Percentiles rank a stretch among this genome's conserved stretches.
These are phyloP conservation scores for Noccaea caerulescens DNA, from an alignment of 345 rosid species.

Conservation along the genomic window DNA sequence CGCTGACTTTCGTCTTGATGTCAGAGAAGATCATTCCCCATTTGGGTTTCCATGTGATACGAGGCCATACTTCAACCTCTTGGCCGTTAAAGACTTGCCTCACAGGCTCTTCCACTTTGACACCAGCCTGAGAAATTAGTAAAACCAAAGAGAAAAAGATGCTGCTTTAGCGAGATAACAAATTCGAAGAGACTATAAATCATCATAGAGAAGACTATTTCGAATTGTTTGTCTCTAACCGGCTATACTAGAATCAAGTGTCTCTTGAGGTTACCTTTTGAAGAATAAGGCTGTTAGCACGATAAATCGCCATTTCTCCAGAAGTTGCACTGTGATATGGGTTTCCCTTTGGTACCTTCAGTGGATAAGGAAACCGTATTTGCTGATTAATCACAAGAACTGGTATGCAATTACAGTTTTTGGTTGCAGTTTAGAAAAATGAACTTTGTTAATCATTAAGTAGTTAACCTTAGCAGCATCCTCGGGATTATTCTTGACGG, in stretches of 20 bases:
- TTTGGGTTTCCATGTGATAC: constrained; percentile 79
- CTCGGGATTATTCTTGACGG: constrained; percentile 90
- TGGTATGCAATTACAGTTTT: neutral
- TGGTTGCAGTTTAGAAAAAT: neutral
- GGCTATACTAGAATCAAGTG: neutral
- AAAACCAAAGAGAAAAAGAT: constrained; percentile 21
- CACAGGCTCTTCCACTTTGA: constrained; percentile 69
- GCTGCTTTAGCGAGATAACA: constrained; percentile 4
- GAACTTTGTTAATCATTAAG: constrained; percentile 1
- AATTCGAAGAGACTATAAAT: constrained; percentile 3
- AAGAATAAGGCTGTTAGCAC: constrained; percentile 76
- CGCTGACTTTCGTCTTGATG: constrained; percentile 64
- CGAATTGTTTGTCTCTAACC: neutral
- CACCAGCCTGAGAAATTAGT: constrained; percentile 64
- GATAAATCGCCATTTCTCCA: constrained; percentile 90
- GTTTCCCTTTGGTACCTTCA: constrained; percentile 88
- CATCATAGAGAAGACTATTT: constrained; percentile 19
- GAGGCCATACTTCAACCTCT: constrained; percentile 96
- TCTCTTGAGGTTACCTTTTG: constrained; percentile 50
- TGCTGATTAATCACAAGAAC: constrained; percentile 15
- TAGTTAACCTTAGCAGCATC: constrained; percentile 86
- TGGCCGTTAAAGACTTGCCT: constrained; percentile 72
- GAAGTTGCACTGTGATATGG: constrained; percentile 97
- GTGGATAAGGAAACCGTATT: neutral
- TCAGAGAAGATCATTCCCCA: constrained; percentile 87